Evolutionary conservation across 768 basidiomycete genomes (phyloP), one percentile per base, ranked within the genome.

Genomic region (Leccinellum albellum): DNA sequence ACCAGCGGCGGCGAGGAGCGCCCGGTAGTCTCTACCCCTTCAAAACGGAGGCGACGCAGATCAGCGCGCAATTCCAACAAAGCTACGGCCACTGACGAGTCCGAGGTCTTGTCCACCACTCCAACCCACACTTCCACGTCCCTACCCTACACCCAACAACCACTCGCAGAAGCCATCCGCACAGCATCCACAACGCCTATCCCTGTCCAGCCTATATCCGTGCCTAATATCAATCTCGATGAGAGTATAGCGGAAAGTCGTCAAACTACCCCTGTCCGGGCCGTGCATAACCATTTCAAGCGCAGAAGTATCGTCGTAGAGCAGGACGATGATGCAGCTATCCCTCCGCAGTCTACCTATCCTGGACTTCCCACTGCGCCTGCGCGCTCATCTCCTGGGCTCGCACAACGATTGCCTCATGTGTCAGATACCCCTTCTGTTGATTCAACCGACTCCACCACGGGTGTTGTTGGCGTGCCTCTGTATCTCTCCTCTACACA

Each of bases 221-320:
- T 57, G 7, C 67, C 70, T 46, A 68, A 64, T 44, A 62, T 62
- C 57, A 68, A 68, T 54, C 62, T 61, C 12, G 72, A 74, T 42
- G 68, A 74, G 20, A 71, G 54, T 28, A 64, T 66, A 31, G 59
- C 63, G n/a, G 63, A 58, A 40, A 74, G 72, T 57, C 67, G 67
- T 28, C 67, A 73, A 54, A 61, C 73, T 12, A 73, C 71, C 48
- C 71, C 73, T 57, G 71, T 74, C 29, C 67, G 73, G 24, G 56
- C 62, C 15, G 60, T 68, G 35, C 76, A 74, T 32, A 78, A 76
- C 54, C 77, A 75, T 26, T 71, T 83, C 62, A 64, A 76, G 71
- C 74, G 85, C 61, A 72, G 88, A 63, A 86, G 87, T 66, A 79
- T 87, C 24, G 74, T 89, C 1, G 78, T 90, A 40, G 88, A 87